Base-by-base conservation (phyloP, 306 rosid species). In the Hylodesmum podocarpum region DNA sequence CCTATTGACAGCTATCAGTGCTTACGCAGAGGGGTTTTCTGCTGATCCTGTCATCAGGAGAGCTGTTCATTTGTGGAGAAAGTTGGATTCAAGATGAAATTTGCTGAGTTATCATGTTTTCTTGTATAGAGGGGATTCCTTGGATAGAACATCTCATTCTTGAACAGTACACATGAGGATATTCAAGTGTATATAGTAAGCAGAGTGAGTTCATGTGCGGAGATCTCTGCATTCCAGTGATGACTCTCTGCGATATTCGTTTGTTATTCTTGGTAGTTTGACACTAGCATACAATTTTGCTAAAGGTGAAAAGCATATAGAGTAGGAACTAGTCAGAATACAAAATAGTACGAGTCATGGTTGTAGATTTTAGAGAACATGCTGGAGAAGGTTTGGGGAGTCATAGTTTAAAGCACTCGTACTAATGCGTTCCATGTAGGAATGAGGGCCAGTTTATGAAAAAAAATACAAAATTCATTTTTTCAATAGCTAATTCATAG, bases 21-120 rank as follows among this genome's bases (percentile, higher is more conserved):
- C 97, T 21, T 92, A 94, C 16, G 98, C 97, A 2, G 97, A 95
- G 81, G 96, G 97, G 75, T 90, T 89, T 76, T 92, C 97, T 2
- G 94, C 97, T 15, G 93, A 95, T 78, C 91, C 96, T 27, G 63
- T 90, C 40, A 89, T 92, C 55, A 88, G 93, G 65, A 88, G 92
- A 84, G 86, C 89, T 10, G 68, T 78, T 65, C 80, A 79, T 54
- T 55, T 86, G 83, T 86, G 89, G 89, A 80, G 65, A 72, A 83
- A 77, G 77, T 59, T 86, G 59, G 89, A 80, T 27, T 71, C 81
- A 2, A 77, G 49, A 55, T 86, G 79, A 83, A 70, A 62, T 47
- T 55, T 59, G 40, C 59, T 7, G 41, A 71, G 46, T 65, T 29
- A 47, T 68, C 13, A 5, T 40, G 43, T 77, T 82, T 77, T 29